Percentiles rank a stretch among this genome's conserved stretches.
Evolutionary conservation across 805 yeast species (phyloP).

Genomic region (Candida oleophila): DNA sequence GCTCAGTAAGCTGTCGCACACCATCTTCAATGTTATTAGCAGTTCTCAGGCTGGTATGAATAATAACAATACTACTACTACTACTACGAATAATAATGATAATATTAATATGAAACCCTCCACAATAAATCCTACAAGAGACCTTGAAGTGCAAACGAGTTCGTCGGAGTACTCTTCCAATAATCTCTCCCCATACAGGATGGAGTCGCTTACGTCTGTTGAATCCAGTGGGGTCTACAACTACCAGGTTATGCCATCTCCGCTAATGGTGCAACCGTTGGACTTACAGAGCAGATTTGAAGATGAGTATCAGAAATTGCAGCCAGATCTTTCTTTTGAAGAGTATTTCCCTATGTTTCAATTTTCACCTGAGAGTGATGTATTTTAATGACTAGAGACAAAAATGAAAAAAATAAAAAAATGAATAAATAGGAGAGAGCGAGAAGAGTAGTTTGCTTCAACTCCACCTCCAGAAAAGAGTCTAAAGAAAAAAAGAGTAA

Average conservation of each 20-base stretch:
- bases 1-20: constrained; percentile 3
- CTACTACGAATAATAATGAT: no score
- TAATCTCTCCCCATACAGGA: neutral
- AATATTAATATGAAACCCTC: neutral
- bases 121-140: neutral
- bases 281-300: neutral
- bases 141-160: neutral
- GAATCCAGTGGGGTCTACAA: constrained; percentile 1
- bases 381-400: neutral
- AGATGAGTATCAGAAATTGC: constrained; percentile 2
- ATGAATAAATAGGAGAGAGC: no score
- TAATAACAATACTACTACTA: no score
- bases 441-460: no score
- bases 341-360: constrained; percentile 4
- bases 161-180: constrained; percentile 2
- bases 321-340: neutral
- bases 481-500: no score
- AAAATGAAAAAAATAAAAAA: neutral
- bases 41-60: neutral
- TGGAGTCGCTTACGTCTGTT: neutral
- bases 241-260: neutral
- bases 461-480: no score
- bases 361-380: constrained; percentile 4
- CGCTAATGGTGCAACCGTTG: neutral
- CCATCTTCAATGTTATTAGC: constrained; percentile 2